Base-by-base conservation (phyloP, 768 basidiomycete species). In the Psilocybe subaeruginosa region DNA sequence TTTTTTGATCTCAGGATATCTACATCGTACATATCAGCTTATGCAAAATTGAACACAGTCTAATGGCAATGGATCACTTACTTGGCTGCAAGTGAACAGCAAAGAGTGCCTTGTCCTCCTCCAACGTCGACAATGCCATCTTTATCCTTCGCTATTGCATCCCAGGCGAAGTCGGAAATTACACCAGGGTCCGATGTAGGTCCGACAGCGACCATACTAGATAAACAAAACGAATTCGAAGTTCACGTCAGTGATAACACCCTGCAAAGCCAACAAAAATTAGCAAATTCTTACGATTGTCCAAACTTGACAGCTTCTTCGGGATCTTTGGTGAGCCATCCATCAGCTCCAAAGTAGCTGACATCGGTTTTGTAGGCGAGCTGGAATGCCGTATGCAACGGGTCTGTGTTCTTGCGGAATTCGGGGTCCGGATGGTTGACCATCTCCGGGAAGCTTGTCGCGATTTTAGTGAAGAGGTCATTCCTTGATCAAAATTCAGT, bases 81-180 rank as follows among this genome's bases (percentile, higher is more conserved):
- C 77, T 71, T 74, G 31, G 63, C 68, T 19, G 77, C 75, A 37
- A 79, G 73, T 16, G 77, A 75, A 58, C 75, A 75, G 57, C 73
- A 74, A 9, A 79, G 68, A 11, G 75, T 76, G 23, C 78, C 78
- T 66, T 78, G 75, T 4, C 77, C 78, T 17, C 78, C 77, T 60
- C 78, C 78, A 35, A 77, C 71, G 58, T 79, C 78, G 29, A 79
- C 75, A 45, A 79, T 73, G 14, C 71, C 76, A 55, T 77, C 73
- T 59, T 76, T 75, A n/a, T 72, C 77, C 58, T 68, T 62, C 17
- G 69, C 67, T 47, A 76, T 69, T 4, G 69, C 68, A 17, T 62
- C 68, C 77, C 77, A 78, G 17, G 77, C 72, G 68, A 78, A 79
- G 66, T 79, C 78, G 4, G 72, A 72, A 43, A 73, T 70, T 17